A percentile compares a stretch with the other conserved stretches of the same genome.
phyloP scores from a whole-genome alignment of 352 stramenopile species.

The Sclerospora graminicola region DNA sequence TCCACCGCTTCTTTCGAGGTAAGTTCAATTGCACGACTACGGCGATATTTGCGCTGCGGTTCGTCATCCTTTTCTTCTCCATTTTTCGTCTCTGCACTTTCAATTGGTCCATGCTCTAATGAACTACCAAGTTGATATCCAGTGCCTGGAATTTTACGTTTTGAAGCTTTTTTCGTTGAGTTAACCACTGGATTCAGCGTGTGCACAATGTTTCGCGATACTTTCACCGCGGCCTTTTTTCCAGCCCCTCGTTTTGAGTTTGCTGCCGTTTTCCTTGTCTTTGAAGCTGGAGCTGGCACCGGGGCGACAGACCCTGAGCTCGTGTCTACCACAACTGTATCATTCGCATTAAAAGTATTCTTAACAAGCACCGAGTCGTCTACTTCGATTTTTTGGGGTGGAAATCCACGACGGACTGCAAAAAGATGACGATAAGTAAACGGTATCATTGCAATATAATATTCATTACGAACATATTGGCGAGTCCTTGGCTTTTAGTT shows the following conservation, averaged over 20 bases:
- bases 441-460: background rate
- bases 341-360: constrained; percentile 46
- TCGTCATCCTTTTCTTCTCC: constrained; percentile 13
- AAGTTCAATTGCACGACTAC: constrained; percentile 42
- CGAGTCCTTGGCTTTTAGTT: constrained; percentile 28
- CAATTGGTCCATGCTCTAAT: constrained; percentile 16
- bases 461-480: constrained; percentile 32
- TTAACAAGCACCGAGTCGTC: constrained; percentile 29
- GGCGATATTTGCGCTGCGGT: constrained; percentile 36
- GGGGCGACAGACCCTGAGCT: constrained; percentile 1
- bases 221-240: constrained; percentile 17
- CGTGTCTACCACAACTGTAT: constrained; percentile 52
- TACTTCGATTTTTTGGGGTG: constrained; percentile 34
- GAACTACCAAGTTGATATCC: constrained; percentile 49
- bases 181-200: constrained; percentile 24
- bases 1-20: constrained; percentile 73
- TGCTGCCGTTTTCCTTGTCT: constrained; percentile 1
- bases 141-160: constrained; percentile 33
- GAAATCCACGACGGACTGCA: constrained; percentile 62
- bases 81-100: background rate
- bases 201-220: constrained; percentile 30
- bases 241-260: constrained; percentile 9
- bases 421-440: background rate
- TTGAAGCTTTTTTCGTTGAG: constrained; percentile 18
- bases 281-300: constrained; percentile 5